A percentile compares a stretch with the other conserved stretches of the same genome.
Conservation (phyloP, 2,329 filamentous ascomycete species). For the Fusarium pilosicola region DNA sequence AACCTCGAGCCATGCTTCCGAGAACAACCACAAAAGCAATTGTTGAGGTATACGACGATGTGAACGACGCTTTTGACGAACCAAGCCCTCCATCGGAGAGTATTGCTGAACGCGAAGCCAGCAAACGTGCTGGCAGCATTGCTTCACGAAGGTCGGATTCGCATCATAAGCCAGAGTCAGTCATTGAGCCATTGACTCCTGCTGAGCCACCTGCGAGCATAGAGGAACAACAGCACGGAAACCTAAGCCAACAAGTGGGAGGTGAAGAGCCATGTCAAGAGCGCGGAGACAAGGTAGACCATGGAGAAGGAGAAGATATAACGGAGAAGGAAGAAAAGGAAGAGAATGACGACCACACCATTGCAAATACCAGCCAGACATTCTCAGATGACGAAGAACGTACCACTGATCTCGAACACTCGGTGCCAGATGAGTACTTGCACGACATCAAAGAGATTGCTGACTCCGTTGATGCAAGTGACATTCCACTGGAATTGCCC, state of each 20-base stretch:
- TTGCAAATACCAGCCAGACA: conserved; percentile 56
- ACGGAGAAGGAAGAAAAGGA: conserved; percentile 43
- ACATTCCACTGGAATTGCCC: conserved; percentile 78
- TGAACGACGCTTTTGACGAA: conserved; percentile 91
- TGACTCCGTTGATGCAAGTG: conserved; percentile 69
- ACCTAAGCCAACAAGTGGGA: conserved; percentile 44
- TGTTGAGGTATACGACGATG: conserved; percentile 94
- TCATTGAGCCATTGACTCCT: conserved; percentile 39
- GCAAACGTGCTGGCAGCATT: conserved; percentile 43
- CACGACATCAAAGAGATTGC: conserved; percentile 71
- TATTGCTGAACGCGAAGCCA: conserved; percentile 44
- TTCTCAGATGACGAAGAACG: conserved; percentile 75
- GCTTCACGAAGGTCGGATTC: conserved; percentile 46
- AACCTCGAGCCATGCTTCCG: conserved; percentile 82
- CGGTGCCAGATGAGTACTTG: conserved; percentile 73
- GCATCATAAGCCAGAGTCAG: conserved; percentile 22
- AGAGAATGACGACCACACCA: conserved; percentile 45
- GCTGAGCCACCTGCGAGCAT: conserved; percentile 35
- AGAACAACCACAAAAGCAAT: conserved; percentile 94
- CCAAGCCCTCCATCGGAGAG: conserved; percentile 65
- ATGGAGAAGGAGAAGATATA: conserved; percentile 36
- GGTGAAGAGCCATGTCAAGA: conserved; percentile 44
- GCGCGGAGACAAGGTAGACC: conserved; percentile 12
- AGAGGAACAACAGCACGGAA: conserved; percentile 39
- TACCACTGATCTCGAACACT: conserved; percentile 77